These are phyloP conservation scores for Rhizomucor miehei DNA, from an alignment of 371 early-diverging fungal species.

Conservation along the genomic window DNA sequence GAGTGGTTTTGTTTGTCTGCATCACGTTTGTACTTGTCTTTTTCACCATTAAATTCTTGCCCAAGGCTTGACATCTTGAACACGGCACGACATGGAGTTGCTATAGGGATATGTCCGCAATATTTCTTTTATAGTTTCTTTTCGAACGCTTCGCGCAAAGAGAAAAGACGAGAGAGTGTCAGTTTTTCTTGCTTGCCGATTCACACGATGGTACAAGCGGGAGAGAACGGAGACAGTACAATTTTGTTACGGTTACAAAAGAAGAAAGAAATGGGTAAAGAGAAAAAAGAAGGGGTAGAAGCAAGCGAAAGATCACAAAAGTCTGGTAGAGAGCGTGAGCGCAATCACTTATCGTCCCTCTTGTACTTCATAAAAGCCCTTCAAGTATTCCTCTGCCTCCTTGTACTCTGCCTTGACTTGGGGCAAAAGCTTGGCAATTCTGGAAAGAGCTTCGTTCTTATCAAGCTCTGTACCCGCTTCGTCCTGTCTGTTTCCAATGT, in stretches of 20 bases:
- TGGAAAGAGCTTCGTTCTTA: constrained; percentile 59
- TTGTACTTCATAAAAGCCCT: constrained; percentile 63
- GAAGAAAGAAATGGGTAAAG: background rate
- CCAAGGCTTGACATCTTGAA: constrained; percentile 46
- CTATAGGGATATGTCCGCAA: too few species aligned
- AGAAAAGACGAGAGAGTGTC: too few species aligned
- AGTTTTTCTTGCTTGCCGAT: too few species aligned
- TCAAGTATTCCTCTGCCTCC: constrained; percentile 72
- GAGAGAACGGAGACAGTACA: background rate
- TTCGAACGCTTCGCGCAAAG: too few species aligned
- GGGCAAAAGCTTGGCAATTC: constrained; percentile 54
- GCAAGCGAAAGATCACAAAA: too few species aligned
- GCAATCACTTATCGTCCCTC: constrained; percentile 25
- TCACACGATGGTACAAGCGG: too few species aligned
- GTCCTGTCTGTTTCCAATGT: constrained; percentile 77
- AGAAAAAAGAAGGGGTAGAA: too few species aligned
- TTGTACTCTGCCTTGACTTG: constrained; percentile 68
- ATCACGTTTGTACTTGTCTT: constrained; percentile 67
- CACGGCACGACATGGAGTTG: too few species aligned
- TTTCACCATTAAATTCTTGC: constrained; percentile 65
- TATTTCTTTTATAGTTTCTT: too few species aligned
- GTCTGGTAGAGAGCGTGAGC: too few species aligned
- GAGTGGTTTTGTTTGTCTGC: constrained; percentile 59
- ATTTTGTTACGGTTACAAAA: background rate
- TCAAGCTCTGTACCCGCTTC: constrained; percentile 57